Conservation (phyloP, 2,329 filamentous ascomycete species). For the Alternaria burnsii region DNA sequence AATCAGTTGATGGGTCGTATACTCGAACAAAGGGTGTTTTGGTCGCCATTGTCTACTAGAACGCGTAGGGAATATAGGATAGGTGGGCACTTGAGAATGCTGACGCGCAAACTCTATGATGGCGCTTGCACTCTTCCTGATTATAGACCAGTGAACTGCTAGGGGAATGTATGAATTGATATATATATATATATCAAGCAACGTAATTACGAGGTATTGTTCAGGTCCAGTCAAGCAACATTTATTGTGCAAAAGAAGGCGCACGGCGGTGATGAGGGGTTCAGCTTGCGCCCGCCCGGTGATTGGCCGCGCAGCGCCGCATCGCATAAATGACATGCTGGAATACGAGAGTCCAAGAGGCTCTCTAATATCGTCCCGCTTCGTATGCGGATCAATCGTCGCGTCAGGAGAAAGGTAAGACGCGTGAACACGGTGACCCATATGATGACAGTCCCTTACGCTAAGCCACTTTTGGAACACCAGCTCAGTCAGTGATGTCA, state of each 20-base stretch:
- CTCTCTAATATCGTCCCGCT: not conserved
- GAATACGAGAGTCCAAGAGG: not conserved
- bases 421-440: not conserved
- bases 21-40: slow-evolving; percentile 26
- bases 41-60: slow-evolving; percentile 9
- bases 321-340: not conserved
- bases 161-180: not conserved
- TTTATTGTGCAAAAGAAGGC: not conserved
- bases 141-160: not conserved
- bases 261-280: not conserved
- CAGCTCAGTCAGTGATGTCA: not conserved
- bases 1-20: slow-evolving; percentile 28
- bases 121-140: not conserved
- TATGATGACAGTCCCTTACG: not conserved
- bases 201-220: not conserved
- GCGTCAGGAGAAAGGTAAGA: not conserved
- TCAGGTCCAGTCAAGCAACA: not conserved
- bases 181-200: rapidly evolving
- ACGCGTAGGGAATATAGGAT: not conserved
- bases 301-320: not conserved
- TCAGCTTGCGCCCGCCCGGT: not conserved
- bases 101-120: not conserved
- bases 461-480: not conserved
- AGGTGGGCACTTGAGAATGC: not conserved
- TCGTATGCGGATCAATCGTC: not conserved